Evolutionary conservation across 345 rosid genomes (phyloP), one percentile per base, ranked within the genome.

Genomic region (Cardamine occulta): DNA sequence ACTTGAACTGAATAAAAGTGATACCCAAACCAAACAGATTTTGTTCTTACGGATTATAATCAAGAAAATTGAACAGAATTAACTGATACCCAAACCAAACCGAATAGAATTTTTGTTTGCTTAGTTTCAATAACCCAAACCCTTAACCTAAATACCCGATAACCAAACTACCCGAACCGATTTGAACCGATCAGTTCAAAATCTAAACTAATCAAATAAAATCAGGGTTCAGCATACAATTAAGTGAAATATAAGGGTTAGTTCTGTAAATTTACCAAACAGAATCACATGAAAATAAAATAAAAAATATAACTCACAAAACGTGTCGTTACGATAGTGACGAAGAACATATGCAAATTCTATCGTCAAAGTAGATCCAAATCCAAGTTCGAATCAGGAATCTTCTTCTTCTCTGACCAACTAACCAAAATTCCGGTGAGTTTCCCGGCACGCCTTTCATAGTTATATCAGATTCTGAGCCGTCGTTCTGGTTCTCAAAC

Each of bases 241-340:
- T 42, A 42, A 42, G 4, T n/a, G 5, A 19, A 70, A 31, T 8
- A 0, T 21, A 6, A 59, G 24, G 74, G 59, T 2, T 10, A 3
- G 32, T 9, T 34, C 4, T 10, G 37, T 59, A 59, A 62, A 37
- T 51, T 17, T 24, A 19, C 31, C 8, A 45, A 44, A 44, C 18
- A 2, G 6, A 15, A 44, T 40, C 49, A 44, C 47, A 44, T 3
- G 44, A 39, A 42, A 42, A 42, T 5, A 6, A 15, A 21, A 5
- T 8, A 10, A 39, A 10, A n/a, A 4, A 14, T 45, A 9, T 2
- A 5, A 21, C 39, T 56, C 65, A 31, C 49, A 45, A 66, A 66
- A 74, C 72, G 78, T 73, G 72, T 74, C 78, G 72, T 57, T 39
- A 55, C 58, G 49, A 55, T 32, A 32, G 48, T 31, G 72, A 23